A percentile compares a stretch with the other conserved stretches of the same genome.
Evolutionary conservation across 495 filamentous ascomycete species (phyloP).

Genomic region (Pyrenopolyporus hunteri): DNA sequence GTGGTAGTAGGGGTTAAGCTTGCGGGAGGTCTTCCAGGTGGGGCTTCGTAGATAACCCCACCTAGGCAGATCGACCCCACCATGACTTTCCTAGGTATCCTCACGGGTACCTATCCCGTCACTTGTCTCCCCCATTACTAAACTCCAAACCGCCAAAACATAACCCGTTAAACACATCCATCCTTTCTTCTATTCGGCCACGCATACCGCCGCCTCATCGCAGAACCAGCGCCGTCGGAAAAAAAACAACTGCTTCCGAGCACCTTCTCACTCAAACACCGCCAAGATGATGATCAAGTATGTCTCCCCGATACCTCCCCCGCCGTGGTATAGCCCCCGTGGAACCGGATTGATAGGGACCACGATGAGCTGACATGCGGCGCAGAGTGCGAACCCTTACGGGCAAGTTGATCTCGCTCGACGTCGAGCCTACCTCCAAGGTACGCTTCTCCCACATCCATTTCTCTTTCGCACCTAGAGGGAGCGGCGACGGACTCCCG

Average conservation of each 20-base stretch:
- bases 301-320: slow-evolving; percentile 27
- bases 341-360: not conserved
- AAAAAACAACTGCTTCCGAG: too few species aligned
- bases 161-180: not conserved
- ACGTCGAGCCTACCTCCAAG: slow-evolving; percentile 91
- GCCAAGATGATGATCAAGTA: slow-evolving; percentile 57
- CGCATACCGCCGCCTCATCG: not conserved
- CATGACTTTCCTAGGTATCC: not conserved
- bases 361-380: slow-evolving; percentile 17
- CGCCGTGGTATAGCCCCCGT: slow-evolving; percentile 5
- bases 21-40: not conserved
- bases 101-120: not conserved
- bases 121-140: not conserved
- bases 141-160: not conserved
- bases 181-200: not conserved
- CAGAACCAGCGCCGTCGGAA: too few species aligned
- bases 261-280: slow-evolving; percentile 3
- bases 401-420: slow-evolving; percentile 97
- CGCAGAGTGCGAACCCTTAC: slow-evolving; percentile 93
- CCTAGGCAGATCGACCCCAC: not conserved
- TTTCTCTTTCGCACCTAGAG: not conserved
- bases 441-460: slow-evolving; percentile 51
- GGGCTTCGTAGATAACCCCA: not conserved
- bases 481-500: not conserved
- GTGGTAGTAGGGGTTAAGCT: too few species aligned